phyloP scores from a whole-genome alignment of 2,329 filamentous ascomycete species.

The Penicillium corylophilum region DNA sequence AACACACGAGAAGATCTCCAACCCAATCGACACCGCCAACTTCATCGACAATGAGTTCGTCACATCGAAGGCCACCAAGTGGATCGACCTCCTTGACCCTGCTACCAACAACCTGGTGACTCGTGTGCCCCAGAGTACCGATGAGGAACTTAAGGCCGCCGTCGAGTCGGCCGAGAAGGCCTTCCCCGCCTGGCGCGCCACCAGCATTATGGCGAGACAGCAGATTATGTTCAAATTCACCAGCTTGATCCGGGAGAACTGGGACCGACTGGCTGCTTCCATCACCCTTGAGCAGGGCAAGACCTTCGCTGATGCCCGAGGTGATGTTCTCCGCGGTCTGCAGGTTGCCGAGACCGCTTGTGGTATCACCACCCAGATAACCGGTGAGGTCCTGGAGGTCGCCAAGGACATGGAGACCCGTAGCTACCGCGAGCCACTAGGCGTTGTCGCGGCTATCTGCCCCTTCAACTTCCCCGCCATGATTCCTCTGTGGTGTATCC shows the following conservation, averaged over 20 bases:
- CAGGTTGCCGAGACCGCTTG: constrained; percentile 68
- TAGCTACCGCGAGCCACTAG: constrained; percentile 64
- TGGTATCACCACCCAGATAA: constrained; percentile 65
- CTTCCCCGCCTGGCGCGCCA: constrained; percentile 61
- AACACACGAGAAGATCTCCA: constrained; percentile 55
- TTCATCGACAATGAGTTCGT: constrained; percentile 66
- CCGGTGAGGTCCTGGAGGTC: constrained; percentile 67
- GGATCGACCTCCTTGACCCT: constrained; percentile 65
- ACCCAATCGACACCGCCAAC: constrained; percentile 59
- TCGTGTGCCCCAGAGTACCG: constrained; percentile 64
- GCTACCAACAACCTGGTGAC: constrained; percentile 67
- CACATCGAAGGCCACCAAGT: constrained; percentile 56
- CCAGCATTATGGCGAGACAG: constrained; percentile 59
- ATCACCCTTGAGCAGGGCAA: constrained; percentile 69
- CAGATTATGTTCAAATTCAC: constrained; percentile 68
- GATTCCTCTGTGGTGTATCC: constrained; percentile 68
- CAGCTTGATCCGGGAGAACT: constrained; percentile 61
- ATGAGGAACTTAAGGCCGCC: constrained; percentile 61
- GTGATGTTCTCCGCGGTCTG: constrained; percentile 64
- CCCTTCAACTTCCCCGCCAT: constrained; percentile 71
- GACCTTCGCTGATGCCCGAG: constrained; percentile 66
- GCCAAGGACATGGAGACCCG: constrained; percentile 69
- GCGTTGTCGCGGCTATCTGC: constrained; percentile 65
- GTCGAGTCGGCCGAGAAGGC: constrained; percentile 63
- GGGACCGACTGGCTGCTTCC: constrained; percentile 64